These are phyloP conservation scores for Solanum piurae DNA, from an alignment of 257 asterid genomes.

Conservation along the genomic window DNA sequence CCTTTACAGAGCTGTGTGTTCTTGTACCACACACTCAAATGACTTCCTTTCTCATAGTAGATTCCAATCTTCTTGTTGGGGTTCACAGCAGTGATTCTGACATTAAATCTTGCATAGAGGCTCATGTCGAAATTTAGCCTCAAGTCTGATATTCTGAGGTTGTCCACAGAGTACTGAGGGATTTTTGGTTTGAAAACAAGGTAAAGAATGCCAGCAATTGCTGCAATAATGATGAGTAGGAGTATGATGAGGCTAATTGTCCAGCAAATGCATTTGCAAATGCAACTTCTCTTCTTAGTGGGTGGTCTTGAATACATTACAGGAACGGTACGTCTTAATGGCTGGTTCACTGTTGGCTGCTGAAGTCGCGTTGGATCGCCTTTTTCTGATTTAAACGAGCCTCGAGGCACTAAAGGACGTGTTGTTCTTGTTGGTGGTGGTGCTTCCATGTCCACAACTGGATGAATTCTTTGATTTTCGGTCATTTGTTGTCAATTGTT, in stretches of 20 bases:
- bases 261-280: slow-evolving; percentile 80
- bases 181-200: slow-evolving; percentile 64
- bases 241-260: slow-evolving; percentile 50
- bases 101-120: slow-evolving; percentile 62
- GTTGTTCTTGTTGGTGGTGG: slow-evolving; percentile 24
- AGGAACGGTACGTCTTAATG: slow-evolving; percentile 12
- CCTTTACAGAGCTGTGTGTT: slow-evolving; percentile 66
- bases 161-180: slow-evolving; percentile 72
- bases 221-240: slow-evolving; percentile 45
- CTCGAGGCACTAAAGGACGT: slow-evolving; percentile 20
- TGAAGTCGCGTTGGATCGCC: slow-evolving; percentile 10
- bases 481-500: slow-evolving; percentile 17
- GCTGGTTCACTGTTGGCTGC: slow-evolving; percentile 10
- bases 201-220: slow-evolving; percentile 52
- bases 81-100: slow-evolving; percentile 60
- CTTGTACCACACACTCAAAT: slow-evolving; percentile 72
- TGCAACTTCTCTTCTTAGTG: slow-evolving; percentile 24
- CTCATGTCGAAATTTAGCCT: slow-evolving; percentile 62
- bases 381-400: slow-evolving; percentile 24
- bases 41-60: slow-evolving; percentile 81
- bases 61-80: slow-evolving; percentile 84
- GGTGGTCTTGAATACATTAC: slow-evolving; percentile 11
- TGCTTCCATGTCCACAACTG: slow-evolving; percentile 38
- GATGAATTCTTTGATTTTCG: slow-evolving; percentile 56
- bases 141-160: slow-evolving; percentile 65